Evolutionary conservation across 2,329 filamentous ascomycete genomes (phyloP), one percentile per base, ranked within the genome.

Genomic region (Cytospora mali): DNA sequence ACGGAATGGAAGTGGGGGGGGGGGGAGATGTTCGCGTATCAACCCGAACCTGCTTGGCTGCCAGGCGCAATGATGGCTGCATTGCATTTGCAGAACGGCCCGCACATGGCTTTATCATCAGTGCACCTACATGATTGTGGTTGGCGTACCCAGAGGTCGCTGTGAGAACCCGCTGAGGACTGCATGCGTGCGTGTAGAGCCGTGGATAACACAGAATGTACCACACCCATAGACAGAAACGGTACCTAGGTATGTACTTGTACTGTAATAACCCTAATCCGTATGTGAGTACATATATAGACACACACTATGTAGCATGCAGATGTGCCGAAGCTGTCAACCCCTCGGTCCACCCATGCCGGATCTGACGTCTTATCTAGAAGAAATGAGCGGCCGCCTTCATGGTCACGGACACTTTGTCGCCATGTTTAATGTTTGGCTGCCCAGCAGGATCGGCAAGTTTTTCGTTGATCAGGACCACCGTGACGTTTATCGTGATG

Each of bases 71-170:
- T 49, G 23, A n/a, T 42, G 29, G 10, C 49, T 53, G 49, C 49
- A 53, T 59, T 53, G 57, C 49, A 53, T 59, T 31, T 31, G 57
- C 49, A 31, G 39, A 46, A 49, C 57, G 57, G 49, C 49, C 57
- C 57, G 49, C 57, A 39, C 57, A 31, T 58, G 48, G 31, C 42
- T 35, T 58, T 25, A 35, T 33, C 48, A 28, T 21, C n/a, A 48
- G 48, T n/a, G 42, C 23, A n/a, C 56, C 55, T 23, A 48, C 14
- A 46, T 35, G n/a, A 48, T 16, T 16, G 18, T 58, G 29, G 46
- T 50, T 29, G n/a, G 7, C 21, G 31, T 46, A 33, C 55, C 31
- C 48, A 35, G n/a, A 51, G 21, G 48, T 31, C 48, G 11, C 9
- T 31, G 48, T 28, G 48, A 42, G 18, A 52, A 49, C 48, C 28